Base-by-base conservation (phyloP, 2,329 filamentous ascomycete species). In the Microsporum canis region DNA sequence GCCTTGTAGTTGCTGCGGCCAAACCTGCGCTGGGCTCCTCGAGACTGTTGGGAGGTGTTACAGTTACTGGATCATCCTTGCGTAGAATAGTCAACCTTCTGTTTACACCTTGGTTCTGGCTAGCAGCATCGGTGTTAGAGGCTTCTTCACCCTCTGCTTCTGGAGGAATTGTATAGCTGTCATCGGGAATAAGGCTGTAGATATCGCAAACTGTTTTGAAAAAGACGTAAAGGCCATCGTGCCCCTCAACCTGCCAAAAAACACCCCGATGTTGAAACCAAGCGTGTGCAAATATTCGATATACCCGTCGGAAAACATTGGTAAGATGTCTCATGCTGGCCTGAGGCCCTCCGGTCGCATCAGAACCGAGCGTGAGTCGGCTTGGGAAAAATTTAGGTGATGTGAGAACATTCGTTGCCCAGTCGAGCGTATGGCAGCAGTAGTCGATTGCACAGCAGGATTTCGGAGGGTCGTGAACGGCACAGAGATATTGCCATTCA, bases 401-500 rank as follows among this genome's bases (percentile, higher is more conserved):
- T 2, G 92, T 96, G 61, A 99, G 86, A 23, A 92, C 88, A 69
- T 95, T 96, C 61, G 90, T 91, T 2, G 94, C 94, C 90, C 92
- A 97, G 77, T 99, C 94, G 49, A 99, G 85, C 0, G 94, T 99
- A 73, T 99, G 94, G 73, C 92, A 97, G 81, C 91, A 96, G 77
- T 99, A 99, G 76, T 99, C 94, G 71, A 99, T 96, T 58, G 94
- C 94, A 75, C 92, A 96, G 78, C 94, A 99, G 69, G 88, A 89
- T 77, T 97, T 97, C 57, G 94, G 94, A 57, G 91, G 88, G 71
- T 97, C 92, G 73, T 99, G 94, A 2, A 97, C 94, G 58, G 94
- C 94, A 77, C 94, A 99, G 56, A 99, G 84, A 71, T 97, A 99
- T 76, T 99, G 94, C 94, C 94, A 99, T 78, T 99, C 92, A 34